phyloP scores from a whole-genome alignment of 78 protist species.

The Ministeria vibrans region DNA sequence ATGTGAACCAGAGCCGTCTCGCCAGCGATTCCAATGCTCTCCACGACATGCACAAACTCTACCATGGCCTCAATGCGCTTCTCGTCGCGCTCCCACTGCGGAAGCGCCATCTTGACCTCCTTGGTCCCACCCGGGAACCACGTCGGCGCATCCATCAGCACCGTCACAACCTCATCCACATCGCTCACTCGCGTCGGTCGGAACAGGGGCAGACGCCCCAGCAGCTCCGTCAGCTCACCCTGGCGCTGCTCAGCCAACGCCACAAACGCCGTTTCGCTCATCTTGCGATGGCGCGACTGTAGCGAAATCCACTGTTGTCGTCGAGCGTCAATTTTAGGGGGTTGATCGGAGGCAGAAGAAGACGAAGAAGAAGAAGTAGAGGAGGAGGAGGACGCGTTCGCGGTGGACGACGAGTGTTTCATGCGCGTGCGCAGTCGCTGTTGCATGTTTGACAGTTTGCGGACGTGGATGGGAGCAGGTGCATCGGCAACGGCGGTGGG shows the following conservation, averaged over 20 bases:
- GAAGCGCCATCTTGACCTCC: neutral
- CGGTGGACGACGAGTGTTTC: neutral
- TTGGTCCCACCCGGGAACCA: neutral
- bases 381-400: neutral
- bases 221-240: neutral
- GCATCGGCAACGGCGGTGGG: too few species aligned
- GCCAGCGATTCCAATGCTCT: neutral
- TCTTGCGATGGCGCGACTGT: neutral
- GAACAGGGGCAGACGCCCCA: neutral
- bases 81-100: neutral
- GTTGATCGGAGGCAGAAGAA: neutral
- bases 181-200: neutral
- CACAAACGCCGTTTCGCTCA: neutral
- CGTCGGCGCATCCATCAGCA: neutral
- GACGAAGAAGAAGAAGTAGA: neutral
- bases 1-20: too few species aligned
- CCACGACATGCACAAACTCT: neutral
- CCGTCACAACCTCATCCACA: neutral
- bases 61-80: neutral
- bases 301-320: neutral
- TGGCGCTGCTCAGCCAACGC: neutral
- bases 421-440: neutral
- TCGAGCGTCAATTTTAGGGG: neutral
- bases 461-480: too few species aligned
- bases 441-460: neutral